Conservation (phyloP, 192 early-diverging fungal species). For the Spizellomyces sp. region DNA sequence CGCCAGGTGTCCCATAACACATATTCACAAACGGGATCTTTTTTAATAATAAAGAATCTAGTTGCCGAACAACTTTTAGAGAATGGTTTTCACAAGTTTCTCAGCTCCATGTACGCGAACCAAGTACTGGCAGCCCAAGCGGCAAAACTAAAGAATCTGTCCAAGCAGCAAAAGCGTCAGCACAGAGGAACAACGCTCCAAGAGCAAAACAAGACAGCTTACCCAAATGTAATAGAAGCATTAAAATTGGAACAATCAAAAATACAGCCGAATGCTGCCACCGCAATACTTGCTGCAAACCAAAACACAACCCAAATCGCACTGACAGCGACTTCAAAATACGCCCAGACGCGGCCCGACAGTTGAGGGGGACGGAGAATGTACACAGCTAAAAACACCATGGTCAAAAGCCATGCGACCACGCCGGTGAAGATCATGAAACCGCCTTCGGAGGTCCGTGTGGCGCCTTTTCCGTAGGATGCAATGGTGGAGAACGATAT, state of each 20-base stretch:
- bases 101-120: constrained; percentile 6
- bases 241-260: not conserved
- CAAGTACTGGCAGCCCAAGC: constrained; percentile 11
- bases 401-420: constrained; percentile 3
- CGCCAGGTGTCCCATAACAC: no score
- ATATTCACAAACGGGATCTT: no score
- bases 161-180: not conserved
- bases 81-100: not conserved
- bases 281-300: constrained; percentile 4
- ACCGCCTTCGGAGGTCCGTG: not conserved
- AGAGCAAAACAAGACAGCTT: not conserved
- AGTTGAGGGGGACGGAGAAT: not conserved
- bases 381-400: not conserved
- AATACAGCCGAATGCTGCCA: not conserved
- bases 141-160: constrained; percentile 8
- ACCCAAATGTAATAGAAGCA: constrained; percentile 5
- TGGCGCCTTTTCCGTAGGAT: not conserved
- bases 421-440: constrained; percentile 16
- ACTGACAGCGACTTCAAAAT: not conserved
- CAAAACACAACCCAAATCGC: constrained; percentile 13
- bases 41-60: no score
- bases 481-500: constrained; percentile 10
- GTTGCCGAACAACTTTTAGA: no score
- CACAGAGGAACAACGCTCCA: not conserved
- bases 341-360: not conserved